Base-by-base conservation (phyloP, 164 flowering plant species). In the Akebia trifoliata region DNA sequence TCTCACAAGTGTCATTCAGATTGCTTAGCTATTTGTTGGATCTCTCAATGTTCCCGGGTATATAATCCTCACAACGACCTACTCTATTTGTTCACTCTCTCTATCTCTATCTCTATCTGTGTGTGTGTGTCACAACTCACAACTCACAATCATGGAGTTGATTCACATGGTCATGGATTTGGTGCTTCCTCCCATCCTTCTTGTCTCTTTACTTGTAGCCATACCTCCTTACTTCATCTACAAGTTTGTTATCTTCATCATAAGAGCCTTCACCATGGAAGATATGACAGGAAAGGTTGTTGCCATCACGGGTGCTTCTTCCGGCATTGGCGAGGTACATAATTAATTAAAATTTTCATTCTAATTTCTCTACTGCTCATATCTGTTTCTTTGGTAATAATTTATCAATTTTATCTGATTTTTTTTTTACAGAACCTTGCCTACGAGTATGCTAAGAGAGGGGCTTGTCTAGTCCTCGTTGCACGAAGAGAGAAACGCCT, bases 291-390 rank as follows among this genome's bases (percentile, higher is more conserved):
- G 84, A 2, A 86, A 81, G 49, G 89, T 83, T 8, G 84, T 83
- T 8, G 66, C 81, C 72, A 77, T 83, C 45, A 82, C 94, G 36
- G 90, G 94, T 2, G 86, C 94, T 26, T 84, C 94, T 17, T 83
- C 87, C 1, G 90, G 90, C 26, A 82, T 86, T 12, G 90, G 94
- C 29, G 86, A 86, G 89, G 93, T 83, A 1, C n/a, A 14, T n/a
- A n/a, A n/a, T n/a, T n/a, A n/a, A n/a, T n/a, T n/a, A n/a, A n/a
- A n/a, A n/a, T n/a, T n/a, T n/a, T n/a, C n/a, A n/a, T n/a, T n/a
- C n/a, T n/a, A n/a, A n/a, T n/a, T n/a, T n/a, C n/a, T n/a, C n/a
- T n/a, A n/a, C n/a, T n/a, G n/a, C n/a, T n/a, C n/a, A n/a, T n/a
- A n/a, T n/a, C n/a, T n/a, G n/a, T n/a, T n/a, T n/a, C n/a, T n/a